Conservation (phyloP, 805 yeast species). For the Zygosaccharomyces siamensis region DNA sequence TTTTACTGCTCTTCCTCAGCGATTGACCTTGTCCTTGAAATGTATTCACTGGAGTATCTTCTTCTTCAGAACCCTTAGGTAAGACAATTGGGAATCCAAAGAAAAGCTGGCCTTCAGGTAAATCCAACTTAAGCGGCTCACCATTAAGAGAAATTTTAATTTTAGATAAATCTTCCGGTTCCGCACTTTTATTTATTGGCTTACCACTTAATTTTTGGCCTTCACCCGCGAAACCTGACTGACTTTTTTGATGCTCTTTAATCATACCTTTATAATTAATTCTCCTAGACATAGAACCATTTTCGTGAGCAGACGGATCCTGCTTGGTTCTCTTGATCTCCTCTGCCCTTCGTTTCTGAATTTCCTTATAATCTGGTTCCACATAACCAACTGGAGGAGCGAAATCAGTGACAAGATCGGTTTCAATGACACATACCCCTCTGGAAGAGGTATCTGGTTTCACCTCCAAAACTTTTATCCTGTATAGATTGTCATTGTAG, state of each 20-base stretch:
- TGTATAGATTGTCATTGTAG: conserved; percentile 74
- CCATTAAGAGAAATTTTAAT: conserved; percentile 51
- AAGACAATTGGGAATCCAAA: conserved; percentile 81
- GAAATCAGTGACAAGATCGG: conserved; percentile 94
- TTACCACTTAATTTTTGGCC: conserved; percentile 74
- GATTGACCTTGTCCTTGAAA: conserved; percentile 73
- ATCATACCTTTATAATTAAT: conserved; percentile 56
- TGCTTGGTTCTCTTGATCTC: conserved; percentile 34
- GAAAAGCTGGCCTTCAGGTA: conserved; percentile 84
- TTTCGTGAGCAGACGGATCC: conserved; percentile 36
- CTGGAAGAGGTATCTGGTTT: conserved; percentile 63
- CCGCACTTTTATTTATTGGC: conserved; percentile 26
- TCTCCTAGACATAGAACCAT: conserved; percentile 71
- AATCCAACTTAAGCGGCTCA: conserved; percentile 62
- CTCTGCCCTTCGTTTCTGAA: conserved; percentile 25
- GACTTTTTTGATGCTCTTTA: conserved; percentile 36
- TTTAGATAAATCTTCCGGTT: conserved; percentile 26
- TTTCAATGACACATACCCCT: conserved; percentile 92
- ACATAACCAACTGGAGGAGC: conserved; percentile 99
- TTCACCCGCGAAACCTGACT: conserved; percentile 46
- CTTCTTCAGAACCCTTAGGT: conserved; percentile 38
- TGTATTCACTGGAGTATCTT: conserved; percentile 20
- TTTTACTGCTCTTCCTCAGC: conserved; percentile 62
- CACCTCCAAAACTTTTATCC: conserved; percentile 79
- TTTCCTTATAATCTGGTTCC: conserved; percentile 66